Base-by-base conservation (phyloP, 169 alveolate species). In the Cryptosporidium sp. region DNA sequence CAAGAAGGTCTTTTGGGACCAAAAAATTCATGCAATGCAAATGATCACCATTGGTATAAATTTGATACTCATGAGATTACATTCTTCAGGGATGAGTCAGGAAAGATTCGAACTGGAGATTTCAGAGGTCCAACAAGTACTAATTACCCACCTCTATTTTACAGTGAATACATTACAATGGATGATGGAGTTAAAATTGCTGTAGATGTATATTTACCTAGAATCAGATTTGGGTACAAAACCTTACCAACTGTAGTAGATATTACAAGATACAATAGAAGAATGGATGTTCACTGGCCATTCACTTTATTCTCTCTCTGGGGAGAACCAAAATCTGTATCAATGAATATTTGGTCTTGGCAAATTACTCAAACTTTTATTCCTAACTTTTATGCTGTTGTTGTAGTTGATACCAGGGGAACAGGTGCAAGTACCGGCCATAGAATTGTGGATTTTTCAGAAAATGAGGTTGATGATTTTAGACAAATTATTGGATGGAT, bases 361-460 rank as follows among this genome's bases (percentile, higher is more conserved):
- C 93, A 86, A 48, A 80, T 89, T 12, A 86, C 87, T 58, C 92
- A 92, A 39, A 84, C 92, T 12, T 86, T 92, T 65, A 80, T 73
- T 62, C 91, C 94, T 2, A 92, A 92, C 67, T 70, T 69, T 29
- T 92, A 92, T 69, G 94, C 93, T 6, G 94, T 92, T 16, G 94
- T 92, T 48, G 92, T 91, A 31, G 94, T 91, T 10, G 94, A 92
- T 44, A 67, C 94, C 18, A 85, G 94, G 68, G 94, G 94, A n/a
- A 91, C 94, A 31, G 94, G 94, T 14, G 94, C 94, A 12, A 91
- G 94, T 48, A 91, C 92, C 2, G 94, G 94, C 3, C 84, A 67
- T 44, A 87, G 94, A 29, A 45, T 70, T 53, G 94, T 91, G 29
- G 94, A 92, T 51, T 75, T 92, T 53, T 85, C 93, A 33, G 86